Evolutionary conservation across 148 eudicot genomes (phyloP).

Genomic region (Amaranthus cruentus): DNA sequence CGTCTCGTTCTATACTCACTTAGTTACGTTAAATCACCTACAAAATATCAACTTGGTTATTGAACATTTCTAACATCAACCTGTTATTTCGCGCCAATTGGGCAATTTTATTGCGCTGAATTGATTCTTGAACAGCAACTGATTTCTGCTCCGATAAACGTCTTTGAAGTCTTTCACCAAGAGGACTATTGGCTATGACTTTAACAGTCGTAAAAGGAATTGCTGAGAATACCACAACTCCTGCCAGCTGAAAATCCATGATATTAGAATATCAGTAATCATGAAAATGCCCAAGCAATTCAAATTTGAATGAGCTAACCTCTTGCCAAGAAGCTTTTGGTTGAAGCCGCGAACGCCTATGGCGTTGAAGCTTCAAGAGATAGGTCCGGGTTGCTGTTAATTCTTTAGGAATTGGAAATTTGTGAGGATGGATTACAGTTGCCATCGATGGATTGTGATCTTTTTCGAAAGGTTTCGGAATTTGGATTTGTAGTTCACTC

Average conservation of each 20-base stretch:
- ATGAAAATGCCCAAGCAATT: not conserved
- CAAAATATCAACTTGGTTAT: no score
- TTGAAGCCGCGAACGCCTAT: not conserved
- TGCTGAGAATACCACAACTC: constrained; percentile 86
- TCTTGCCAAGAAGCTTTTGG: constrained; percentile 48
- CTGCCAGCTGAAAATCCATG: constrained; percentile 51
- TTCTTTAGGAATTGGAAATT: no score
- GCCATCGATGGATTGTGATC: no score
- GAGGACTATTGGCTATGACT: constrained; percentile 79
- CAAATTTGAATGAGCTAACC: constrained; percentile 7
- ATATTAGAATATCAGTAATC: not conserved
- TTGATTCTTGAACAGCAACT: constrained; percentile 40
- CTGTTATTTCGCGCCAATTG: constrained; percentile 57
- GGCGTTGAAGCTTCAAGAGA: not conserved
- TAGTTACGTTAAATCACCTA: no score
- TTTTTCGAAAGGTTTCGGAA: no score
- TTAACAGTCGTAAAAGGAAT: constrained; percentile 95
- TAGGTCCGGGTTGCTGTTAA: not conserved
- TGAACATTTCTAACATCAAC: constrained; percentile 21
- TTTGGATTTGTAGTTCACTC: no score
- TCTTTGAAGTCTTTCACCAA: constrained; percentile 64
- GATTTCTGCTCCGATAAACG: constrained; percentile 57
- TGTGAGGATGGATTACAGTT: no score
- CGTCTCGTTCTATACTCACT: no score
- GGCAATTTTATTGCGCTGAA: constrained; percentile 38